Evolutionary conservation across 345 rosid genomes (phyloP).

Genomic region (Gossypium anomalum): DNA sequence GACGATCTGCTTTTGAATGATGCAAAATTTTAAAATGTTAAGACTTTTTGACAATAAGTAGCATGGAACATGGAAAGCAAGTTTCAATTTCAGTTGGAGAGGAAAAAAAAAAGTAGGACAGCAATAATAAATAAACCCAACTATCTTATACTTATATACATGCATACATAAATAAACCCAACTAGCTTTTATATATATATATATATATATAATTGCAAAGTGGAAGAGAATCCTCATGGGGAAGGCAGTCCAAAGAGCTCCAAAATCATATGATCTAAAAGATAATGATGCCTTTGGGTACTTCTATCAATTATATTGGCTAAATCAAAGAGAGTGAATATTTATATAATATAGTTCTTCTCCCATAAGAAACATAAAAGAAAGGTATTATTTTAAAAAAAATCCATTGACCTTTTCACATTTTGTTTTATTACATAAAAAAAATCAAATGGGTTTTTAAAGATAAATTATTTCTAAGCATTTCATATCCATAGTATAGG

Average conservation of each 20-base stretch:
- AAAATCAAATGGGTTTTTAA: conserved; percentile 10
- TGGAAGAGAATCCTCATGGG: conserved; percentile 20
- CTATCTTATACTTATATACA: too few species aligned
- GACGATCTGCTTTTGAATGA: too few species aligned
- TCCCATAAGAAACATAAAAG: conserved; percentile 8
- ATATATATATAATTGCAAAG: background rate
- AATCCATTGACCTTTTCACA: conserved; percentile 37
- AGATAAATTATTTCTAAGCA: too few species aligned
- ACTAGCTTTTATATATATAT: background rate
- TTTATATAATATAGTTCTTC: background rate
- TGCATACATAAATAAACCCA: too few species aligned
- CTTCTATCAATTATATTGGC: background rate
- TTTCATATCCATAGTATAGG: too few species aligned
- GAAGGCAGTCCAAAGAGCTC: conserved; percentile 19
- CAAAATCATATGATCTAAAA: conserved; percentile 18
- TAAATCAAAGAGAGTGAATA: background rate
- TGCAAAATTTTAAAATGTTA: too few species aligned
- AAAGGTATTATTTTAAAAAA: conserved; percentile 13
- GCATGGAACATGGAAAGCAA: too few species aligned
- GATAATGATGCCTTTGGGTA: conserved; percentile 16
- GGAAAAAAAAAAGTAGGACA: too few species aligned
- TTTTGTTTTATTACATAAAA: conserved; percentile 22
- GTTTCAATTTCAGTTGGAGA: too few species aligned
- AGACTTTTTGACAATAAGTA: too few species aligned
- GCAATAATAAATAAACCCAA: too few species aligned